A percentile compares a stretch with the other conserved stretches of the same genome.
phyloP scores from a whole-genome alignment of 495 filamentous ascomycete species.

The Stereocaulon alpinum region DNA sequence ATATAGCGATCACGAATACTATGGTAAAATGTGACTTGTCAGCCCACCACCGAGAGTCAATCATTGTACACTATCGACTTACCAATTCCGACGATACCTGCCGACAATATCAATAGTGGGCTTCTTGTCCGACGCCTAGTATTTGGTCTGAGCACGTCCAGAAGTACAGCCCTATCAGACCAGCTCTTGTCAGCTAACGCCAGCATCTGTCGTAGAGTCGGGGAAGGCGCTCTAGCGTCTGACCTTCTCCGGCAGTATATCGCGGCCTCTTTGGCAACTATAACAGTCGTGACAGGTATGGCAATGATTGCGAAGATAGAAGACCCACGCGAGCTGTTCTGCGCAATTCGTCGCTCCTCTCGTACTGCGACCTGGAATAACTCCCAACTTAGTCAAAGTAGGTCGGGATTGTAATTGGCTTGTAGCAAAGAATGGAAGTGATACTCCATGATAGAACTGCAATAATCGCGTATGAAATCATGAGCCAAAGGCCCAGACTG shows the following conservation, averaged over 20 bases:
- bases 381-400: too few relatives aligned
- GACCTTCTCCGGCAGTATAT: slow-evolving; percentile 21
- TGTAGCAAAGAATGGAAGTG: slow-evolving; percentile 1
- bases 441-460: slow-evolving; percentile 2
- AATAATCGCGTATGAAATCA: not conserved
- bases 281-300: slow-evolving; percentile 25
- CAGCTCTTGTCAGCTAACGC: slow-evolving; percentile 26
- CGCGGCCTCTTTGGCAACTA: slow-evolving; percentile 26
- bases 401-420: not conserved
- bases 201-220: slow-evolving; percentile 22
- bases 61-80: too few relatives aligned
- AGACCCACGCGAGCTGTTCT: too few relatives aligned
- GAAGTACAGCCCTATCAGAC: slow-evolving; percentile 18
- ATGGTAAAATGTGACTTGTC: not conserved
- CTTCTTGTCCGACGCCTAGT: slow-evolving; percentile 14
- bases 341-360: slow-evolving; percentile 18
- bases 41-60: not conserved
- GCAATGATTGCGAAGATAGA: slow-evolving; percentile 21
- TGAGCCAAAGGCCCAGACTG: too few relatives aligned
- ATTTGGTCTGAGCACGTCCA: slow-evolving; percentile 1
- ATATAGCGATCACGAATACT: not conserved
- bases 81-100: not conserved
- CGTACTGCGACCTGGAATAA: too few relatives aligned
- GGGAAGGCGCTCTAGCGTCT: not conserved
- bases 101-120: slow-evolving; percentile 16